Conservation (phyloP, 495 filamentous ascomycete genomes). For the Zalerion maritima region DNA sequence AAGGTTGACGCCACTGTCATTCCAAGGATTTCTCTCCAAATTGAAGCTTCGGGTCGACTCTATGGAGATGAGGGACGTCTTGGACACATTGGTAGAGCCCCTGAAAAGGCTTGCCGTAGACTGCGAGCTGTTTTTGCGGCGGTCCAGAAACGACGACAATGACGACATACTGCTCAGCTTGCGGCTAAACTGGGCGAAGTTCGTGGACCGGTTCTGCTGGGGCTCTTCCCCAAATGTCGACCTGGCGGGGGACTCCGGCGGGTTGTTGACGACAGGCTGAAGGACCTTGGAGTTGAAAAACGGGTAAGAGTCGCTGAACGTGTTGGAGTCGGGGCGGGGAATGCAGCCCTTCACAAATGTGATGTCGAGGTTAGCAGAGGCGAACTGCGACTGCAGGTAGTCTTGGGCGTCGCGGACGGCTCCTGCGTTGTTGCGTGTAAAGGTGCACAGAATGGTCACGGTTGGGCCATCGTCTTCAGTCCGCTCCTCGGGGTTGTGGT, state of each 20-base stretch:
- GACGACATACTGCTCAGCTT: constrained; percentile 89
- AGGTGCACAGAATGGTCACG: constrained; percentile 42
- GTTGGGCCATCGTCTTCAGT: constrained; percentile 38
- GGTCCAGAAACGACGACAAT: constrained; percentile 80
- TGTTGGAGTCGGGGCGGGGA: constrained; percentile 92
- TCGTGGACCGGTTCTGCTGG: constrained; percentile 57
- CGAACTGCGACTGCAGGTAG: constrained; percentile 70
- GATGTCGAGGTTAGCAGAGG: constrained; percentile 69
- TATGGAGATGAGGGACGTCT: constrained; percentile 84
- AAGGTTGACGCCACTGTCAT: constrained; percentile 88
- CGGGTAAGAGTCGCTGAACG: constrained; percentile 89
- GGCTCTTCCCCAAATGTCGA: constrained; percentile 67
- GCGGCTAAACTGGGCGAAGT: constrained; percentile 70
- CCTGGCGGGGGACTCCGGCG: constrained; percentile 75
- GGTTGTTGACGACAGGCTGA: constrained; percentile 63
- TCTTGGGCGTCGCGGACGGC: constrained; percentile 93
- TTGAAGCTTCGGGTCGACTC: constrained; percentile 75
- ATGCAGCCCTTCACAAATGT: constrained; percentile 83
- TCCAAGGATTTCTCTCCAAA: constrained; percentile 92
- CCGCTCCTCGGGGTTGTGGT: constrained; percentile 37
- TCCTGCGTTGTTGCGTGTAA: constrained; percentile 94
- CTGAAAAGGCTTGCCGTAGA: constrained; percentile 79
- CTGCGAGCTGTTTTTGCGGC: constrained; percentile 80
- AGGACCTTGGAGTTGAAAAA: constrained; percentile 95
- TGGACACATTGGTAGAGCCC: constrained; percentile 85